A percentile compares a stretch with the other conserved stretches of the same genome.
Conservation (phyloP, 257 asterid species). For the Schizonepeta tenuifolia region DNA sequence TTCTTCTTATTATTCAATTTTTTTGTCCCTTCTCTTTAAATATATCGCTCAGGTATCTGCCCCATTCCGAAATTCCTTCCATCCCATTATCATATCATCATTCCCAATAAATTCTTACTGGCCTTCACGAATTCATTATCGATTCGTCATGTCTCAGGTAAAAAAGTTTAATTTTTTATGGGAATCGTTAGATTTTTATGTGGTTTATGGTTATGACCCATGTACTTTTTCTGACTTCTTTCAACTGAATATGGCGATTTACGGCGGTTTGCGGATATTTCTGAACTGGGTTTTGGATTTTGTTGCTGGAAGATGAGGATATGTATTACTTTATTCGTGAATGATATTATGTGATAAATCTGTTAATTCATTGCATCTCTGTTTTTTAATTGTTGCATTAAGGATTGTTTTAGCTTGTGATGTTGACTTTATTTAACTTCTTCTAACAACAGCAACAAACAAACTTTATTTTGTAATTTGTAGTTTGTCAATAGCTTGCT, state of each 20-base stretch:
- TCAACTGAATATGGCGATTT: slow-evolving; percentile 6
- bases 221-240: slow-evolving; percentile 9
- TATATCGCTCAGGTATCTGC: slow-evolving; percentile 26
- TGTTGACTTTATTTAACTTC: slow-evolving; percentile 10
- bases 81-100: slow-evolving; percentile 33
- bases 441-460: slow-evolving; percentile 12
- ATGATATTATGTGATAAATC: background rate
- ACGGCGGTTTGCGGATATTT: background rate
- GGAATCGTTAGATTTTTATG: slow-evolving; percentile 17
- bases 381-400: background rate
- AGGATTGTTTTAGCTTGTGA: background rate
- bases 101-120: slow-evolving; percentile 14
- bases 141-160: slow-evolving; percentile 40
- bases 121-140: slow-evolving; percentile 10
- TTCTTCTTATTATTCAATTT: background rate
- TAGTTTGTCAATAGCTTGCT: background rate
- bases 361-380: slow-evolving; percentile 4
- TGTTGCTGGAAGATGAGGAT: slow-evolving; percentile 7
- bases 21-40: slow-evolving; percentile 15
- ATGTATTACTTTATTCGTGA: background rate
- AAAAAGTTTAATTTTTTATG: slow-evolving; percentile 1
- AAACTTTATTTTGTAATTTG: slow-evolving; percentile 1
- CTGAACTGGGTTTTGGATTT: background rate
- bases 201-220: background rate
- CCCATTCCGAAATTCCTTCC: slow-evolving; percentile 29